Evolutionary conservation across 148 eudicot genomes (phyloP), one percentile per base, ranked within the genome.

Genomic region (Vaccinium corymbosum): DNA sequence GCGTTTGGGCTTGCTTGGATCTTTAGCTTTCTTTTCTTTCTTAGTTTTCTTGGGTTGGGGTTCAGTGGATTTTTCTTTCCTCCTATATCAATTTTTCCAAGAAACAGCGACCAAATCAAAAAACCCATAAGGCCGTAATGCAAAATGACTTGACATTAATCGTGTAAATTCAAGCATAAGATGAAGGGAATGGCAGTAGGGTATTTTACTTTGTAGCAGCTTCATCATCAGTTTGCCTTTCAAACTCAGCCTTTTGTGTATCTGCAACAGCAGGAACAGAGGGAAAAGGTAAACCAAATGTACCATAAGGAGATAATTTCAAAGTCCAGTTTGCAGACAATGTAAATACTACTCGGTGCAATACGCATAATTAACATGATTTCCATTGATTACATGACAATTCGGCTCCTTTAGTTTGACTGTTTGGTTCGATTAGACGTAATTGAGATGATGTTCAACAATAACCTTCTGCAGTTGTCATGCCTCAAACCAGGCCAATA

Each of bases 21-120:
- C 61, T 25, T 92, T 93, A 2, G 87, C 87, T 84, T 91, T 90
- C 90, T 91, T 95, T 72, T 93, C 98, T 95, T 94, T 78, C 85
- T 91, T 94, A 53, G 83, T 87, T 86, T 91, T 94, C 88, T 91
- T 93, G 1, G 91, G 70, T 71, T 87, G 92, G 1, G 95, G 80
- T 6, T 87, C 93, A 27, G 89, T 29, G 48, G 84, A 50, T 83
- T 87, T 88, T 17, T 89, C 10, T 78, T 89, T 92, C 85, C 86
- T 95, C 86, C 94, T 93, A 85, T 42, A 81, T 14, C 32, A 49
- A 1, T 0, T 3, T 16, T 82, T 42, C 79, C 29, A 11, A 25
- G 51, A 1, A 38, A 66, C 35, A 8, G 14, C 61, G 57, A n/a
- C 57, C 52, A 80, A 0, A 59, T 59, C 22, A 59, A 59, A 12